Conservation (phyloP, 257 asterid genomes). For the Eustoma russellianum region DNA sequence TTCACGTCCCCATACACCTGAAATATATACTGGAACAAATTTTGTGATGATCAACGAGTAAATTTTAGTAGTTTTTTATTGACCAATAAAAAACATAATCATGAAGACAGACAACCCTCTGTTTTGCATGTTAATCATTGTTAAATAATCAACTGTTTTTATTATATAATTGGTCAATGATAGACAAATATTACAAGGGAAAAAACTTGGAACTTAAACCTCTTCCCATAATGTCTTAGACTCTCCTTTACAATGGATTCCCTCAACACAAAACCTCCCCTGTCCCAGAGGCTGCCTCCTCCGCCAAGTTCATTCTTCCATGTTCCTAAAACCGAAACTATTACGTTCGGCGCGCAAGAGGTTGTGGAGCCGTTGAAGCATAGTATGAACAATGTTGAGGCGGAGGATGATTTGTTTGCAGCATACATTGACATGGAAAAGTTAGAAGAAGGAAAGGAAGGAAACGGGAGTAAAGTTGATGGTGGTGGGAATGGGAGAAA, state of each 20-base stretch:
- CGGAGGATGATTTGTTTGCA: conserved; percentile 13
- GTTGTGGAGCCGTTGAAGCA: neutral
- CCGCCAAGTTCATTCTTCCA: conserved; percentile 1
- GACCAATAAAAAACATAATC: too few species aligned
- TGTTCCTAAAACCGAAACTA: neutral
- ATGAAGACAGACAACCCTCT: too few species aligned
- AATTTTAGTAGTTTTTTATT: too few species aligned
- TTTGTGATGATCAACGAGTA: too few species aligned
- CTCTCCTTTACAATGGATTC: neutral
- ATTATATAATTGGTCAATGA: too few species aligned
- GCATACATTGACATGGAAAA: conserved; percentile 17
- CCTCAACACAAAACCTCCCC: neutral
- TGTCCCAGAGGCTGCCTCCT: neutral
- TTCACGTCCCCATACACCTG: neutral
- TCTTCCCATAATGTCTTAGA: too few species aligned
- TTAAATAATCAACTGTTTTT: too few species aligned
- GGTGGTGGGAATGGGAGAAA: conserved; percentile 9
- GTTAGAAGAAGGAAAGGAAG: conserved; percentile 7
- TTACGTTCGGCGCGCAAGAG: neutral
- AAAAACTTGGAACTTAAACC: neutral
- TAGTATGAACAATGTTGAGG: neutral
- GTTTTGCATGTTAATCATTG: too few species aligned
- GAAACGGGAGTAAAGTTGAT: neutral
- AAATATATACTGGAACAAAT: too few species aligned
- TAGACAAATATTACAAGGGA: neutral